Evolutionary conservation across 2,329 filamentous ascomycete genomes (phyloP).

Genomic region (Aspergillus sclerotialis): DNA sequence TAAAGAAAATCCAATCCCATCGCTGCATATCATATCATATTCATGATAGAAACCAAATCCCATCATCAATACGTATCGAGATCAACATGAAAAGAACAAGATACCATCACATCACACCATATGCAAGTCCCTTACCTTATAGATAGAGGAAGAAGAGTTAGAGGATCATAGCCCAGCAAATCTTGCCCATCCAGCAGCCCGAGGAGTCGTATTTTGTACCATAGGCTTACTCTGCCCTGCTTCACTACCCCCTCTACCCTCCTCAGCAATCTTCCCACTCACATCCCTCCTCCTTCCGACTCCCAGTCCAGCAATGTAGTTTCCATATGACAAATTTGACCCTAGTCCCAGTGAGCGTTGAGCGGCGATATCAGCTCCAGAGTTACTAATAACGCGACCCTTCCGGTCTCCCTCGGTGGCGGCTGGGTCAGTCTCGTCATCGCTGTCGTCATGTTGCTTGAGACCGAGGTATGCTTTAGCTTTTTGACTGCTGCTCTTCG

Average conservation of each 20-base stretch:
- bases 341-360: slow-evolving; percentile 15
- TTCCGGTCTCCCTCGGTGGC: slow-evolving; percentile 30
- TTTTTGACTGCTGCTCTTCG: slow-evolving; percentile 28
- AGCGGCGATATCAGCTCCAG: slow-evolving; percentile 29
- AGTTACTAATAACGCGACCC: slow-evolving; percentile 39
- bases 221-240: slow-evolving; percentile 9
- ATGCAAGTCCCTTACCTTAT: no score
- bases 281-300: slow-evolving; percentile 42
- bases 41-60: background rate
- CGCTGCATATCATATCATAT: slow-evolving; percentile 2
- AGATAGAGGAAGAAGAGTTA: background rate
- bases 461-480: slow-evolving; percentile 27
- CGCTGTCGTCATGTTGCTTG: slow-evolving; percentile 22
- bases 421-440: slow-evolving; percentile 5
- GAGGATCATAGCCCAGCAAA: slow-evolving; percentile 36
- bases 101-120: background rate
- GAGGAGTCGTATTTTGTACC: slow-evolving; percentile 12
- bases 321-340: slow-evolving; percentile 32
- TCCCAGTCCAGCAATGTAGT: slow-evolving; percentile 36
- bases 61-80: slow-evolving; percentile 1
- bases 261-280: slow-evolving; percentile 41
- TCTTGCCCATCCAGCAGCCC: slow-evolving; percentile 40
- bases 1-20: slow-evolving; percentile 1
- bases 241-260: slow-evolving; percentile 31
- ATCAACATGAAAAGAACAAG: slow-evolving; percentile 1